phyloP scores from a whole-genome alignment of 176 grass and related monocot genomes.

The Oryza glaberrima region DNA sequence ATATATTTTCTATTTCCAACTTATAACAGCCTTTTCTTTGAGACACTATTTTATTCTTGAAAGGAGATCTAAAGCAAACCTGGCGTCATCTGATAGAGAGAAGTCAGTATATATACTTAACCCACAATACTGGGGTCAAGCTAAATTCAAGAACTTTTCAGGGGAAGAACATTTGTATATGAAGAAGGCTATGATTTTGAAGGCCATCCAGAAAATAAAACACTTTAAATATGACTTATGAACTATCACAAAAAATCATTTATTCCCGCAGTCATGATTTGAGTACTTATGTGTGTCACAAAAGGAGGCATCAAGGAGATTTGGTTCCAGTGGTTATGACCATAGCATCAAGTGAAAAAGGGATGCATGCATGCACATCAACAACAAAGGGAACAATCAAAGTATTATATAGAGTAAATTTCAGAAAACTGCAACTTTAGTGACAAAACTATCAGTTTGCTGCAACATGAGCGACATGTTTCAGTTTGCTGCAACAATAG shows the following conservation, averaged over 20 bases:
- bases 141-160: not conserved
- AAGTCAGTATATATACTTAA: not conserved
- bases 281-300: not conserved
- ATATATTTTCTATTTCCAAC: not conserved
- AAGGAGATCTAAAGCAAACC: not conserved
- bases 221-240: not conserved
- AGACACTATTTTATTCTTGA: not conserved
- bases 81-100: not conserved
- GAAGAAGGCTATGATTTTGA: constrained; percentile 2
- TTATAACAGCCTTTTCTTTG: not conserved
- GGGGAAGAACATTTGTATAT: not conserved
- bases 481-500: no score
- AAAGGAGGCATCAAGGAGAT: not conserved
- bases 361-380: not conserved
- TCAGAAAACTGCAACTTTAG: no score
- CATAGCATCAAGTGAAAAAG: constrained; percentile 2
- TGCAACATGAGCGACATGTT: no score
- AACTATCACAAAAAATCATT: not conserved
- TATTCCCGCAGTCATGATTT: not conserved
- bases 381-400: not conserved
- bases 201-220: not conserved
- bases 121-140: not conserved
- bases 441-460: no score
- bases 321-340: not conserved
- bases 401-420: not conserved